These are phyloP conservation scores for Asparagopsis taxiformis DNA, from an alignment of 31 red algal genomes.

Conservation along the genomic window DNA sequence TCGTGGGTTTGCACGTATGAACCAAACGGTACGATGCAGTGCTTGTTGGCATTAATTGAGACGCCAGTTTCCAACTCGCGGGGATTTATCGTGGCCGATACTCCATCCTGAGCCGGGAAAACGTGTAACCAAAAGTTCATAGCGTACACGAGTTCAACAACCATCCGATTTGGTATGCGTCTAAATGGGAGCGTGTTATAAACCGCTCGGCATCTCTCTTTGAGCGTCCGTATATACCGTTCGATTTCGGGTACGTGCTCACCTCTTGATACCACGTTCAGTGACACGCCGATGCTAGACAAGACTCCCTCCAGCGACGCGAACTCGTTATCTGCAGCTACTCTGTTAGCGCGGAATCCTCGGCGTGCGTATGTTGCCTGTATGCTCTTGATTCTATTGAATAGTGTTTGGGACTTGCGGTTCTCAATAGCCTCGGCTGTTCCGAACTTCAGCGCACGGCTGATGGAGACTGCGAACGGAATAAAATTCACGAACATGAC, in stretches of 20 bases:
- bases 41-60: background rate
- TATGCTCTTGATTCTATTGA: background rate
- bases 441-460: background rate
- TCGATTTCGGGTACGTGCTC: constrained; percentile 7
- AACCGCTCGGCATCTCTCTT: background rate
- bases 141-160: background rate
- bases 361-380: background rate
- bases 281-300: constrained; percentile 1
- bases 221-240: constrained; percentile 20
- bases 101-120: background rate
- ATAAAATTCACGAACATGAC: constrained; percentile 22
- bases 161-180: constrained; percentile 4
- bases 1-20: constrained; percentile 4
- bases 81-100: background rate
- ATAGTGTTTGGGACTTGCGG: background rate
- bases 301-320: background rate
- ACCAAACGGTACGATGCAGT: background rate
- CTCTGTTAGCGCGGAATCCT: background rate
- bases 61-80: background rate
- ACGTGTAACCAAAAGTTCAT: constrained; percentile 16
- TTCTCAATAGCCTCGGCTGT: constrained; percentile 3
- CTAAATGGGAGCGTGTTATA: constrained; percentile 24
- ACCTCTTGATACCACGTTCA: background rate
- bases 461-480: background rate
- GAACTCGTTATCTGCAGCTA: constrained; percentile 1